Evolutionary conservation across 163 green algal species (phyloP), one percentile per base, ranked within the genome.

Genomic region (Scenedesmus sp.): DNA sequence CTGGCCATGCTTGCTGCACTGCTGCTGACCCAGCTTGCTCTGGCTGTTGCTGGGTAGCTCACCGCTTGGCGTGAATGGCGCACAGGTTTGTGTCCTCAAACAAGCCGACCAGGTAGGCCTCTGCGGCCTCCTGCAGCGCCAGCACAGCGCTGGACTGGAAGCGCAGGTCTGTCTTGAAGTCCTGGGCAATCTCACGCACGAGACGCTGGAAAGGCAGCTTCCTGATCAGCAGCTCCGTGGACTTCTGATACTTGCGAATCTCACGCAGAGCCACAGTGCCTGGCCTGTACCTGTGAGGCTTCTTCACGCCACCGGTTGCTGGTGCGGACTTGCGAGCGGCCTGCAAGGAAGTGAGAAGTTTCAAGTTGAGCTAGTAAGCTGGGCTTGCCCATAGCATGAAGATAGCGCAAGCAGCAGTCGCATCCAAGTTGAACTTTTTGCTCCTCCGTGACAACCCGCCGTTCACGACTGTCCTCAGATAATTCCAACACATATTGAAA

Each of bases 191-290:
- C 94, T 99, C 98, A 83, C 98, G 96, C 13, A 99, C 98, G 89
- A 99, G 97, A 59, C 97, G 96, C 96, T 99, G 97, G 96, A 99
- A 99, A 53, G 97, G 97, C 90, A 99, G 96, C 97, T 99, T 99
- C 94, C 97, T 95, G 94, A 99, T 99, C 26, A 99, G 96, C 90
- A 99, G 97, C 96, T 99, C 97, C 13, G 97, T 99, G 81, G 94
- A 97, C 97, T 99, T 99, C 96, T 99, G 97, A 96, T 99, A 99
- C 96, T 99, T 99, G 92, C 97, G 95, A 95, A 99, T 99, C 95
- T 99, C 97, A 81, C 97, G 96, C 88, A 99, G 97, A n/a, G 96
- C 96, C 56, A 98, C 96, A 91, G 96, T 98, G 72, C 96, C 96
- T 65, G 96, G 96, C 73, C 96, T 93, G 96, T 98, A 98, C 82